These are phyloP conservation scores for Polytrichum commune DNA, from an alignment of 225 moss, liverwort and hornwort species.

Conservation along the genomic window DNA sequence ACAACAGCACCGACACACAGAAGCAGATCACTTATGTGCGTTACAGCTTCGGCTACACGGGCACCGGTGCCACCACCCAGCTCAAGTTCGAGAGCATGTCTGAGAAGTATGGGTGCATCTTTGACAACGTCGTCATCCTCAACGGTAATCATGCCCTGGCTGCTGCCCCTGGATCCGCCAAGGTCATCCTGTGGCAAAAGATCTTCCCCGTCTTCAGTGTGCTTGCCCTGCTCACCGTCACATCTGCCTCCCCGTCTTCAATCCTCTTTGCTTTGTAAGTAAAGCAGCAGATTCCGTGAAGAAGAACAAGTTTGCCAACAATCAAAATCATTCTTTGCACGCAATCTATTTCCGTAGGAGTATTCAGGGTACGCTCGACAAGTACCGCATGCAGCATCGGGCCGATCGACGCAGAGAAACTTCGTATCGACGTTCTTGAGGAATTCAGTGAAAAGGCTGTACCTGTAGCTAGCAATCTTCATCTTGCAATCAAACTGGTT, in stretches of 20 bases:
- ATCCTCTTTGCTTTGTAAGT: not conserved
- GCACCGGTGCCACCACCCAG: constrained; percentile 3
- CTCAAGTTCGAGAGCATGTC: constrained; percentile 19
- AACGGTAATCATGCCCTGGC: constrained; percentile 12
- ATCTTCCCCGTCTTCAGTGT: constrained; percentile 14
- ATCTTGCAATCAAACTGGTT: too few relatives aligned
- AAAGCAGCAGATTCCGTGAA: too few relatives aligned
- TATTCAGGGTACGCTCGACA: too few relatives aligned
- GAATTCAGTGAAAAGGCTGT: too few relatives aligned
- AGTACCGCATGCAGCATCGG: not conserved
- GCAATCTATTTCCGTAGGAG: too few relatives aligned
- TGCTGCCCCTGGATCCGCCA: constrained; percentile 7
- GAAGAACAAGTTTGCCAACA: too few relatives aligned
- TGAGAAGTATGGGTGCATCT: constrained; percentile 10
- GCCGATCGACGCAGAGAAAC: not conserved
- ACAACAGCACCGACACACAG: constrained; percentile 13
- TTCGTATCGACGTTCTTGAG: too few relatives aligned
- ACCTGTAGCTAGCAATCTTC: too few relatives aligned
- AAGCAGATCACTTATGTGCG: not conserved
- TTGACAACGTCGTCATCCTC: constrained; percentile 14
- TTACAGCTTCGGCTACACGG: constrained; percentile 6
- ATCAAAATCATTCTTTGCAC: too few relatives aligned
- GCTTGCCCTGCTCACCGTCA: constrained; percentile 11
- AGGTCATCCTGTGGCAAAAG: constrained; percentile 19
- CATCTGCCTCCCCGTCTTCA: constrained; percentile 3